Evolutionary conservation across 805 yeast genomes (phyloP).

Genomic region (Kodamaea neixiangensis): DNA sequence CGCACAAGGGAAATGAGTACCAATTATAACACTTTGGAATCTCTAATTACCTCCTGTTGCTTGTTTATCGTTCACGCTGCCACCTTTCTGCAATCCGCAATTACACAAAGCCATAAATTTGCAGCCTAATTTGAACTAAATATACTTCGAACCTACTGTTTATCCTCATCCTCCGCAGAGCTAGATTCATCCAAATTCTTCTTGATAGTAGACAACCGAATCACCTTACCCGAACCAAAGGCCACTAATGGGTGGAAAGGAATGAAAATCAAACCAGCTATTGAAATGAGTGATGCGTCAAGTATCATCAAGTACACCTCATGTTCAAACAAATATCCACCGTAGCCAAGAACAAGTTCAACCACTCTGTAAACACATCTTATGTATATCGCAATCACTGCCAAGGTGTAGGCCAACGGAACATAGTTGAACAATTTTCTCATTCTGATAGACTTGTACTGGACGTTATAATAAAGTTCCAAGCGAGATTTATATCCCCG

Average conservation of each 20-base stretch:
- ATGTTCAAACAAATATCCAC: conserved; percentile 57
- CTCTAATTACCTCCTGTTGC: too few relatives aligned
- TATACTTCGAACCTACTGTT: too few relatives aligned
- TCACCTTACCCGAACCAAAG: conserved; percentile 46
- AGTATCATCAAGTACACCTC: conserved; percentile 43
- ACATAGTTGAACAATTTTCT: conserved; percentile 7
- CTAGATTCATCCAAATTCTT: conserved; percentile 6
- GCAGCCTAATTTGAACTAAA: too few relatives aligned
- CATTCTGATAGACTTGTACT: conserved; percentile 7
- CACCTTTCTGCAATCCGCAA: too few relatives aligned
- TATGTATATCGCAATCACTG: conserved; percentile 33
- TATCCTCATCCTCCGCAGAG: too few relatives aligned
- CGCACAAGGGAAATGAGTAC: too few relatives aligned
- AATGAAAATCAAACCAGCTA: conserved; percentile 23
- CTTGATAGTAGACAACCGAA: conserved; percentile 7
- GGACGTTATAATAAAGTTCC: conserved; percentile 12
- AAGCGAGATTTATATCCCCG: conserved; percentile 4
- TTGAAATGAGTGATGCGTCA: conserved; percentile 32
- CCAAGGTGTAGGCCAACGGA: conserved; percentile 9
- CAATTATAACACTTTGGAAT: too few relatives aligned
- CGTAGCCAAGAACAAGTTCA: conserved; percentile 74
- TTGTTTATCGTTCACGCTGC: too few relatives aligned
- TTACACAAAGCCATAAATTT: too few relatives aligned
- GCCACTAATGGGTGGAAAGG: conserved; percentile 66
- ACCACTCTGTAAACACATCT: conserved; percentile 74